Percentiles rank a stretch among this genome's conserved stretches.
Conservation (phyloP, 306 rosid species). For the Myrica gale region DNA sequence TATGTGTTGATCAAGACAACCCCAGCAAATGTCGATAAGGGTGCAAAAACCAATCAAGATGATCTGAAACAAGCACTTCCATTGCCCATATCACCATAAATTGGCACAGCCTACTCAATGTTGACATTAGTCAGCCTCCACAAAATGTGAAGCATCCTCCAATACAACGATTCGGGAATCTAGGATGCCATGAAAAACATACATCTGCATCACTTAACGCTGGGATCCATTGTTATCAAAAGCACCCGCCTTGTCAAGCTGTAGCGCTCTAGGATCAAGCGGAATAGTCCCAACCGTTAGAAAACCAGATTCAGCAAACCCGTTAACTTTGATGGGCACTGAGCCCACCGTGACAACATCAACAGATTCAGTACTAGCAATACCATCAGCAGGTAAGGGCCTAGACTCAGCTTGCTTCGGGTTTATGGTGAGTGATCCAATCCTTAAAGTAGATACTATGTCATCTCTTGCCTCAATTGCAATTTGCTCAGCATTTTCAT, state of each 20-base stretch:
- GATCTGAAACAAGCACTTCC: constrained; percentile 12
- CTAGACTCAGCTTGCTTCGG: constrained; percentile 44
- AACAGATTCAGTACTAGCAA: constrained; percentile 27
- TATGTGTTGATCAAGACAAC: constrained; percentile 23
- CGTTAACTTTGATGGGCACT: constrained; percentile 66
- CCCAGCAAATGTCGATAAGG: constrained; percentile 18
- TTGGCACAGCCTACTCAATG: constrained; percentile 8
- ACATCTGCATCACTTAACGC: constrained; percentile 14
- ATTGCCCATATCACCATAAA: constrained; percentile 12
- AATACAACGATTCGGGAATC: neutral
- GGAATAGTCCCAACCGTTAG: constrained; percentile 78
- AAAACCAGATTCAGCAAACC: constrained; percentile 46
- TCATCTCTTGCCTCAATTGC: constrained; percentile 33
- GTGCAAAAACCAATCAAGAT: constrained; percentile 1
- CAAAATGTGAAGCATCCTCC: constrained; percentile 8
- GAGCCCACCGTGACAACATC: constrained; percentile 74
- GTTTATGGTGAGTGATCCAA: constrained; percentile 61
- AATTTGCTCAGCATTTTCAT: constrained; percentile 34
- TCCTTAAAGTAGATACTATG: constrained; percentile 47
- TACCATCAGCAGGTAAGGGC: constrained; percentile 26
- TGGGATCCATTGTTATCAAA: constrained; percentile 37
- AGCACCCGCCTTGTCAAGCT: constrained; percentile 42
- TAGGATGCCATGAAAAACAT: constrained; percentile 3
- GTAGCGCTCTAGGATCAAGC: constrained; percentile 56
- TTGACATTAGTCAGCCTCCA: constrained; percentile 14